Evolutionary conservation across 1,284 basidiomycete species (phyloP), one percentile per base, ranked within the genome.

Genomic region (Farysia itapuensis): DNA sequence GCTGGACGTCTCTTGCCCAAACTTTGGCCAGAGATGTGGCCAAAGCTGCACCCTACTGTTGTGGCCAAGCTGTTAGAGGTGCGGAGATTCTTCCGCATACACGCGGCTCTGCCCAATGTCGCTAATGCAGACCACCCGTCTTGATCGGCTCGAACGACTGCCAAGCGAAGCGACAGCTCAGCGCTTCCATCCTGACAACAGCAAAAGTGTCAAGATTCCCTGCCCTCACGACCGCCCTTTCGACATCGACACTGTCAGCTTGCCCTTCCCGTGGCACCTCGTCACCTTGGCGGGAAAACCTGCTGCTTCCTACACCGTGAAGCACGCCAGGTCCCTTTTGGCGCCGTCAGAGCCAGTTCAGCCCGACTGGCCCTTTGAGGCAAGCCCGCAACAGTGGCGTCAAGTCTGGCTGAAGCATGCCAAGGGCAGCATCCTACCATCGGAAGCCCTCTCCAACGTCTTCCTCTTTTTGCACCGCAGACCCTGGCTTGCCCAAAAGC

Each of bases 211-310:
- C 16, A 37, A 24, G 22, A 44, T 37, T 23, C 35, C 35, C 6
- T 13, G 29, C 25, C 43, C 29, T 5, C 43, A 44, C 26, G 35
- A 44, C 28, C 43, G 20, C 3, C 43, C 43, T 5, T 44, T 44
- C 16, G 43, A 37, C 26, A 43, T 43, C 21, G 42, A 43, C 34
- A 36, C 42, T 6, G 35, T 37, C 7, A 28, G 34, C 4, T 30
- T 44, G 4, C 43, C 28, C 2, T 44, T 44, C n/a, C 35, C 35
- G 7, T 24, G 43, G 39, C 21, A 32, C 11, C 34, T 33, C 24
- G 31, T 29, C 14, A 41, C 16, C 2, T 32, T 41, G 15, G 29
- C 30, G 5, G 39, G 15, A 14, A 12, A 33, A n/a, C 39, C 39
- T 12, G 14, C 18, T 11, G 30, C 14, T 12, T 4, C 5, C 5